Evolutionary conservation across 169 alveolate genomes (phyloP).

Genomic region (Babesia gibsoni): DNA sequence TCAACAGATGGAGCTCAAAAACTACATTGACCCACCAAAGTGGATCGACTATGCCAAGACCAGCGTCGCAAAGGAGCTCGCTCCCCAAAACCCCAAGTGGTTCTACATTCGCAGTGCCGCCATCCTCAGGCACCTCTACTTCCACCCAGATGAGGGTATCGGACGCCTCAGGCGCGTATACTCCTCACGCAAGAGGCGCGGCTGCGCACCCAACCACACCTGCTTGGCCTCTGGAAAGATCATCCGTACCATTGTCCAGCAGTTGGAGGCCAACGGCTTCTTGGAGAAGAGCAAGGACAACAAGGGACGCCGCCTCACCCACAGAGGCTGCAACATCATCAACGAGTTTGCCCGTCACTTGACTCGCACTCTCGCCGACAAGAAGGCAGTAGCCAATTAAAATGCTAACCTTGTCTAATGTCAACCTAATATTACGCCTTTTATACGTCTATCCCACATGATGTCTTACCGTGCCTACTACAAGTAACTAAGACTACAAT

Average conservation of each 20-base stretch:
- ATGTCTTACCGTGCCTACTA: not conserved
- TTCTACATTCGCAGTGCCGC: conserved; percentile 95
- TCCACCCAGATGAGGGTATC: conserved; percentile 92
- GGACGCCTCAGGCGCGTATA: conserved; percentile 88
- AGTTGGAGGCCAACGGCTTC: conserved; percentile 89
- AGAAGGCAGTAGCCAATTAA: conserved; percentile 42
- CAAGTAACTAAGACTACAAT: not conserved
- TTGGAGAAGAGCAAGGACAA: conserved; percentile 89
- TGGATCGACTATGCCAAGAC: conserved; percentile 94
- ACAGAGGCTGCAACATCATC: conserved; percentile 79
- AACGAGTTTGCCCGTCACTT: conserved; percentile 82
- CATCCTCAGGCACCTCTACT: conserved; percentile 90
- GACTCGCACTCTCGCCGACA: conserved; percentile 50
- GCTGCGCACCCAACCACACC: conserved; percentile 88
- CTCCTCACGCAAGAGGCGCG: conserved; percentile 90
- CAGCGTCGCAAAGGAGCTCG: conserved; percentile 89
- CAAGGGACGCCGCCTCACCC: conserved; percentile 79
- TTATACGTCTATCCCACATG: not conserved
- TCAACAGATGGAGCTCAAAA: conserved; percentile 90
- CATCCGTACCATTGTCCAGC: conserved; percentile 91
- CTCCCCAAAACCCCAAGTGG: conserved; percentile 97
- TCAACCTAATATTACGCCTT: not conserved
- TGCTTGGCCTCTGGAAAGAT: conserved; percentile 92
- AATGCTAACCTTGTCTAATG: not conserved
- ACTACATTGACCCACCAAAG: conserved; percentile 91